Base-by-base conservation (phyloP, 768 basidiomycete genomes). In the Sarcodon aspratus region DNA sequence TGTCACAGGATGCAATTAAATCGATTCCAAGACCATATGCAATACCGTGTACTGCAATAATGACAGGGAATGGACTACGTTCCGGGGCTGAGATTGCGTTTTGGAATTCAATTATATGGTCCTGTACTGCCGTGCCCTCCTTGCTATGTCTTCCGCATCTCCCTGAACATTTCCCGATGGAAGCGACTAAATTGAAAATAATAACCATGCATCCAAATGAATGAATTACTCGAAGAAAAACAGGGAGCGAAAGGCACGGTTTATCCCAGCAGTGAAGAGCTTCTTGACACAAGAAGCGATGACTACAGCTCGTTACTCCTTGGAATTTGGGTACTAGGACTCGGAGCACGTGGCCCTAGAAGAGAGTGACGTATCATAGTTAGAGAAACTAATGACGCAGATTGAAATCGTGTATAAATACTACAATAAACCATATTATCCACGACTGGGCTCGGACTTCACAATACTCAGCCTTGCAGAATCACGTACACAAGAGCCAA, bases 221-320 rank as follows among this genome's bases (percentile, higher is more conserved):
- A n/a, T n/a, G n/a, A n/a, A n/a, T 27, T 10, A 13, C 38, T 15
- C n/a, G 10, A 8, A 46, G 42, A 5, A 43, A 15, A 10, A 27
- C 21, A 27, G 32, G 18, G n/a, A 35, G 37, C 4, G 17, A 32
- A 35, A 56, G 75, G 53, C 54, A 88, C 91, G 60, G 60, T 95
- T 91, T 6, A 95, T 63, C 0, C 93, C 92, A 1, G 88, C 91
- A 0, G 84, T 85, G 61, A 91, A 95, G 4, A 79, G 62, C 60
- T 85, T 89, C 0, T 81, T 78, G 2, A 84, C 59, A 1, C 66
- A 68, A 0, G 88, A 90, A 0, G 82, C 78, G 0, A 95, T 65
- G 0, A 95, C 85, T 6, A 88, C 70, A 3, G 70, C 84, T 13
- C 86, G n/a, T n/a, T n/a, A n/a, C n/a, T n/a, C n/a, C n/a, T n/a